Conservation (phyloP, 164 flowering plant genomes). For the Sextonia rubra region DNA sequence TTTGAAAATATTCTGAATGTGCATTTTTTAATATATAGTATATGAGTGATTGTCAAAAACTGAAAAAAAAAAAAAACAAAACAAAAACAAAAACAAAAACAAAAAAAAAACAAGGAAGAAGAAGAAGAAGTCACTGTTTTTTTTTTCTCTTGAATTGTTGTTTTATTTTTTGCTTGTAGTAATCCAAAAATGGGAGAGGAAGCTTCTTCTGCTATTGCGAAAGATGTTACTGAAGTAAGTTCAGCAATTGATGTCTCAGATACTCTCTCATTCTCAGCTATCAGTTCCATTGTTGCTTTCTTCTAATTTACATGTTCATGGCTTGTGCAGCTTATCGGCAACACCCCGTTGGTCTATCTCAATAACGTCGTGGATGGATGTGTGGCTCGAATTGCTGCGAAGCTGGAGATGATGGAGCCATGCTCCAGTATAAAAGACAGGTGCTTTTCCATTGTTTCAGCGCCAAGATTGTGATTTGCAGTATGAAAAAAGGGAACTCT, state of each 20-base stretch:
- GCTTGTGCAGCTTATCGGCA: conserved; percentile 55
- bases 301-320: not conserved
- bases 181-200: conserved; percentile 7
- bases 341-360: conserved; percentile 80
- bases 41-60: too few species aligned
- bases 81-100: too few species aligned
- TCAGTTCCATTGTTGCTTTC: not conserved
- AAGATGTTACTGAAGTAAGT: conserved; percentile 15
- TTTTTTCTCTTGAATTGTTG: not conserved
- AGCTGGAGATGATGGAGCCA: conserved; percentile 87
- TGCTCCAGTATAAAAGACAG: conserved; percentile 92
- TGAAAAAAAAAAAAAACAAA: too few species aligned
- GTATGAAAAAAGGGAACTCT: too few species aligned
- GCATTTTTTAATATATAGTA: not conserved
- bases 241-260: not conserved
- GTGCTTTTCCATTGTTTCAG: conserved; percentile 17
- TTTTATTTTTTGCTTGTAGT: conserved; percentile 1
- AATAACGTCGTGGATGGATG: conserved; percentile 76
- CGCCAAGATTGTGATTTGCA: too few species aligned
- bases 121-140: too few species aligned
- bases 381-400: conserved; percentile 70
- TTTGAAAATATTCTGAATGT: not conserved
- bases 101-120: too few species aligned
- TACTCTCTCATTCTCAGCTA: too few species aligned
- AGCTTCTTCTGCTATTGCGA: conserved; percentile 3